These are phyloP conservation scores for Chloroidium sp. DNA, from an alignment of 163 green algal genomes.

Conservation along the genomic window DNA sequence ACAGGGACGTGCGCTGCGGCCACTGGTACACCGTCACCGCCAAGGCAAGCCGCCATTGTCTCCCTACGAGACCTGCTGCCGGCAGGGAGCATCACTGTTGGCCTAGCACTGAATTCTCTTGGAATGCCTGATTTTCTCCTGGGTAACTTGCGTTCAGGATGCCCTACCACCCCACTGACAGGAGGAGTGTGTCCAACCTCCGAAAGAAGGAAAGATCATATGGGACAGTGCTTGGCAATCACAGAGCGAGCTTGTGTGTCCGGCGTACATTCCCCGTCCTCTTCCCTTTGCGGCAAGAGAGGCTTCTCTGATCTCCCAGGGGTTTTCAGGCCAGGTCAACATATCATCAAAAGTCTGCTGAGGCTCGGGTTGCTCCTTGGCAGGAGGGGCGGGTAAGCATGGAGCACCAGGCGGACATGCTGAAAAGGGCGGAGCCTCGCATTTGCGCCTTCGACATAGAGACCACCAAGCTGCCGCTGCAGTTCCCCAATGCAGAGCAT, in stretches of 20 bases:
- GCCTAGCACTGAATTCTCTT: no score
- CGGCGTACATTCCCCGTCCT: no score
- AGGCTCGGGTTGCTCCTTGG: background rate
- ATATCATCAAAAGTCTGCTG: background rate
- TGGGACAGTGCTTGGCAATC: no score
- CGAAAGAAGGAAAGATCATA: no score
- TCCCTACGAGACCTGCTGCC: no score
- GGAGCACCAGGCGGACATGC: slow-evolving; percentile 59
- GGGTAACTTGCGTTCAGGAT: no score
- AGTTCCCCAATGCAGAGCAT: slow-evolving; percentile 95
- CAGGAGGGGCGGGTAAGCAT: slow-evolving; percentile 41
- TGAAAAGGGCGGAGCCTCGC: slow-evolving; percentile 74
- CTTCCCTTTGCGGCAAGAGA: no score
- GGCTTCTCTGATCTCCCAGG: background rate
- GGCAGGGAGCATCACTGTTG: no score
- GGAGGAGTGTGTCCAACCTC: no score
- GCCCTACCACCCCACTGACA: no score
- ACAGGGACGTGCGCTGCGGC: slow-evolving; percentile 71
- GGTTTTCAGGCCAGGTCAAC: background rate
- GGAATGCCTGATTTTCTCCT: no score
- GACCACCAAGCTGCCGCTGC: slow-evolving; percentile 97
- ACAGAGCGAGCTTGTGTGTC: no score
- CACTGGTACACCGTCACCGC: slow-evolving; percentile 77
- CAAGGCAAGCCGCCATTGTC: slow-evolving; percentile 13
- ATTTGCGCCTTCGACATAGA: slow-evolving; percentile 99